Base-by-base conservation (phyloP, 23 red algal species). In the Pyropia yezoensis region DNA sequence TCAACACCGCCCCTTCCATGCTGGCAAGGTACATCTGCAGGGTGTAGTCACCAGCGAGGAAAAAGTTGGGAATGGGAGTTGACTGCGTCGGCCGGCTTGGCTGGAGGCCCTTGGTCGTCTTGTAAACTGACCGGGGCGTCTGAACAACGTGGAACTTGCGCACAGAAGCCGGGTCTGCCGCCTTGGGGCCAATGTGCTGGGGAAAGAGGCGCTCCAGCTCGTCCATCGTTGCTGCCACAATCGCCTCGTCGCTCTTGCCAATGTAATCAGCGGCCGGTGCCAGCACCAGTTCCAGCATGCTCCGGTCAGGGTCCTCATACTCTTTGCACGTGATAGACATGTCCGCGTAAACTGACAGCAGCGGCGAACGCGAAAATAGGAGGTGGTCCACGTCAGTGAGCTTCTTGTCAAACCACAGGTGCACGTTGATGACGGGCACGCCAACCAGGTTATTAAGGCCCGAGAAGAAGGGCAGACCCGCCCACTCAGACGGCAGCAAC, bases 241-340 rank as follows among this genome's bases (percentile, higher is more conserved):
- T 96, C 12, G 78, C 81, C 56, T 90, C 85, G 12, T 96, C 92
- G 52, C 64, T 70, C 33, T 69, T 83, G 24, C 73, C 32, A 61
- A 96, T 96, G 53, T 88, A 96, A 0, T 82, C 67, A 30, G 85
- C 78, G 16, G 92, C 92, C 7, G 92, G 92, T 1, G 92, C 92
- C 15, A 96, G 52, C 3, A 96, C 84, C 17, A 96, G 67, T 65
- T 96, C 92, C 20, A 96, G 81, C 84, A 89, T 89, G 62, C 77
- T 85, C 25, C 52, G 21, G 20, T 96, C 61, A 16, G 71, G 30
- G 66, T 90, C 74, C 3, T 75, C 74, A 63, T 96, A 96, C 61
- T 88, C 92, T 17, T 74, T 75, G 56, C 92, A 96, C 19, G 92
- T 96, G 62, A 90, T 96, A 14, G 80, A 88, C 92, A 96, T 96